Evolutionary conservation across 345 rosid species (phyloP).

Genomic region (Atalantia buxifolia): DNA sequence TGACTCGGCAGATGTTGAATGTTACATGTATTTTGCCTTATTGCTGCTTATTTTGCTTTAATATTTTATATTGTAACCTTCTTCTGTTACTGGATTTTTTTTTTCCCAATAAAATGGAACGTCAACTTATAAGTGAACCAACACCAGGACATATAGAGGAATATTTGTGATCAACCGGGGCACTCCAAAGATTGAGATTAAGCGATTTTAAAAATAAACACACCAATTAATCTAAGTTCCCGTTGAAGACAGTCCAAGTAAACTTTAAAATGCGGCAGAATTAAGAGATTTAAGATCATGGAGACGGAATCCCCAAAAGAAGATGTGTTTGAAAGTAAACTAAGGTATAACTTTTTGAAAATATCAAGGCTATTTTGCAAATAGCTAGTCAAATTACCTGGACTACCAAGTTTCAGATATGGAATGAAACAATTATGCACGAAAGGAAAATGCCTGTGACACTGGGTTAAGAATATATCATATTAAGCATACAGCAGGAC

Average conservation of each 20-base stretch:
- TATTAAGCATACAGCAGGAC: background rate
- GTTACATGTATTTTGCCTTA: conserved; percentile 20
- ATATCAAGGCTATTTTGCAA: background rate
- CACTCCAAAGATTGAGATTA: too few species aligned
- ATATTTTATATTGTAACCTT: conserved; percentile 9
- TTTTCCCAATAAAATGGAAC: too few species aligned
- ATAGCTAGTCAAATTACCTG: background rate
- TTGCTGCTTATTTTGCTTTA: conserved; percentile 13
- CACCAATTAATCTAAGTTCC: too few species aligned
- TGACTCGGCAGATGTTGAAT: conserved; percentile 25
- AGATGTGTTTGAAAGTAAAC: background rate
- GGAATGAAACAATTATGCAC: background rate
- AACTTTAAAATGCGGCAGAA: too few species aligned
- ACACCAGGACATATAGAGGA: too few species aligned
- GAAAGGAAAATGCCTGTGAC: background rate
- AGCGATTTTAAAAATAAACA: too few species aligned
- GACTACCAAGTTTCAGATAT: background rate
- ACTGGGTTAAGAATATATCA: background rate
- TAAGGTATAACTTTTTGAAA: background rate
- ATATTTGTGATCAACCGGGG: too few species aligned
- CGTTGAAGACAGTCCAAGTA: too few species aligned
- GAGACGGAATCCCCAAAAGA: too few species aligned
- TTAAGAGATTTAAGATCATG: too few species aligned
- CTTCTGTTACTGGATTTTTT: background rate
- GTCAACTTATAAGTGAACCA: too few species aligned